Percentiles rank a stretch among this genome's conserved stretches.
Evolutionary conservation across 2,329 filamentous ascomycete species (phyloP).

Genomic region (Blastomyces gilchristii): DNA sequence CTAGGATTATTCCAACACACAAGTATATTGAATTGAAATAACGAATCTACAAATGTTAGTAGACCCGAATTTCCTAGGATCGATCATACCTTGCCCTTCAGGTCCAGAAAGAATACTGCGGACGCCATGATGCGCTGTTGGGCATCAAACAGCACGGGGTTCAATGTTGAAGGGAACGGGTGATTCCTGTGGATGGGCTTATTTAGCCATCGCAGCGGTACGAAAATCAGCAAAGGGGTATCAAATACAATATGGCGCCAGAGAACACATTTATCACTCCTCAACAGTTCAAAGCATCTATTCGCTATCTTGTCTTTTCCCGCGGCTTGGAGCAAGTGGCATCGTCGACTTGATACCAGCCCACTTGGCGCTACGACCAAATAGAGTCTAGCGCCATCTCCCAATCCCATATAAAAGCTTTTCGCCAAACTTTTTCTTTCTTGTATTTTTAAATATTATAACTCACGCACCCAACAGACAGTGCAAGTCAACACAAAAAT

Average conservation of each 20-base stretch:
- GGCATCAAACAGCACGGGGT: slow-evolving; percentile 4
- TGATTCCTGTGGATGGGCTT: slow-evolving; percentile 7
- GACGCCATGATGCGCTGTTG: slow-evolving; percentile 65
- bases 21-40: neutral
- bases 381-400: slow-evolving; percentile 13
- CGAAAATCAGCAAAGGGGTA: neutral
- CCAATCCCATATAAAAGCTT: slow-evolving; percentile 18
- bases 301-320: neutral
- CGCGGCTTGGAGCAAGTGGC: neutral
- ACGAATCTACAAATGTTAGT: neutral
- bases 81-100: slow-evolving; percentile 91
- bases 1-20: slow-evolving; percentile 6
- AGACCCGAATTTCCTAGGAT: neutral
- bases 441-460: slow-evolving; percentile 34
- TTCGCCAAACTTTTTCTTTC: slow-evolving; percentile 14
- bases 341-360: neutral
- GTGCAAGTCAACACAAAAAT: slow-evolving; percentile 59
- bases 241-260: neutral
- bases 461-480: slow-evolving; percentile 72
- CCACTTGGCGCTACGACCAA: slow-evolving; percentile 6
- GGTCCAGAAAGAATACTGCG: slow-evolving; percentile 93
- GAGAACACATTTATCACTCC: neutral
- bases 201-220: slow-evolving; percentile 4
- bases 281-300: neutral
- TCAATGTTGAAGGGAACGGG: slow-evolving; percentile 6